Evolutionary conservation across 1,284 basidiomycete species (phyloP), one percentile per base, ranked within the genome.

Genomic region (Trichosporon sp.): DNA sequence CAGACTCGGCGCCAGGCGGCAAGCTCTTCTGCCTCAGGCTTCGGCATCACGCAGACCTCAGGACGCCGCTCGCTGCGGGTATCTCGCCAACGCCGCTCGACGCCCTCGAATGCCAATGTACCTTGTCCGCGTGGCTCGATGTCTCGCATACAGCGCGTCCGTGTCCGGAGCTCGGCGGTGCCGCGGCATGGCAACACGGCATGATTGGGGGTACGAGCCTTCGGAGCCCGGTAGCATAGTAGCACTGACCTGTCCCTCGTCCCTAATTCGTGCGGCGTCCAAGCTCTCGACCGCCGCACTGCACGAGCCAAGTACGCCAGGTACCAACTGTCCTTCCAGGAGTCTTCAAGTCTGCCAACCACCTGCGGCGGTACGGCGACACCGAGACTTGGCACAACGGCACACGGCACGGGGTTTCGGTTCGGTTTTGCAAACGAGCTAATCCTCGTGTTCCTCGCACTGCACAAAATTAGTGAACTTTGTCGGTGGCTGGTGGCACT

Each of bases 81-180:
- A 54, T 21, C 51, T 54, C 51, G 19, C 21, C 51, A 54, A 48
- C 19, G 21, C 43, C 51, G 19, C 19, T 19, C 51, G 21, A 2
- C 51, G 51, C 51, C 51, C 51, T 54, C 51, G 51, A 54, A 54
- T 8, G 51, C 51, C 51, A 5, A 54, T 54, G 51, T 54, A 54
- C 48, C 19, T 54, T 6, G 51, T 16, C 5, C 48, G 48, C 48
- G n/a, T 51, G n/a, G 48, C 48, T 37, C 35, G 35, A 7, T 37
- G 35, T 37, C 35, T 37, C 35, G 35, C 35, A 37, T 37, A 37
- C 35, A 37, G 7, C 51, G 8, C 19, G 21, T 26, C 19, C 19
- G 43, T 14, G 43, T 46, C 43, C 43, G 43, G 38, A 40, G 38
- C 35, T 16, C 43, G 43, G 43, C 43, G 43, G 16, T 7, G 43